Percentiles rank a stretch among this genome's conserved stretches.
These are phyloP conservation scores for Tremella mesenterica DNA, from an alignment of 768 basidiomycete genomes.

Conservation along the genomic window DNA sequence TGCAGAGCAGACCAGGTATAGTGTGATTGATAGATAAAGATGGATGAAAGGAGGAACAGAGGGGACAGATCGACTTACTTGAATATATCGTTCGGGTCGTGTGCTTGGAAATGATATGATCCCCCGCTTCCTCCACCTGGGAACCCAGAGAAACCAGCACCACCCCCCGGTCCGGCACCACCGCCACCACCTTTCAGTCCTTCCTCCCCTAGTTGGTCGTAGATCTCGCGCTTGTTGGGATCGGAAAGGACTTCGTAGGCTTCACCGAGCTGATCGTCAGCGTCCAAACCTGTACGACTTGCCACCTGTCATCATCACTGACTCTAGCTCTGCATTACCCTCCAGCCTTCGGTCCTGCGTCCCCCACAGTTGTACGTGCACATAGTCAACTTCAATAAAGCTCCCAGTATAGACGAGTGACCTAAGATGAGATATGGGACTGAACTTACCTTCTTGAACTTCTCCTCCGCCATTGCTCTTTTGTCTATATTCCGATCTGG, in stretches of 20 bases:
- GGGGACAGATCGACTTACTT: too few relatives aligned
- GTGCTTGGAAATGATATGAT: constrained; percentile 54
- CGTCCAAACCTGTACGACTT: neutral
- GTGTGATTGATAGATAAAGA: neutral
- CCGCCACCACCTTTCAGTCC: constrained; percentile 66
- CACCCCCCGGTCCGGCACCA: constrained; percentile 30
- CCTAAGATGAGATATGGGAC: neutral
- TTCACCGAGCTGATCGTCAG: constrained; percentile 63
- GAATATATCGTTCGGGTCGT: constrained; percentile 81
- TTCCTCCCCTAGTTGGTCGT: constrained; percentile 92
- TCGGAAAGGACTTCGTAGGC: constrained; percentile 93
- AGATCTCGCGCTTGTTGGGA: constrained; percentile 48
- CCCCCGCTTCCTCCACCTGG: constrained; percentile 43
- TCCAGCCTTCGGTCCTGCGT: too few relatives aligned
- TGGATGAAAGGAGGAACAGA: too few relatives aligned
- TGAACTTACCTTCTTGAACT: constrained; percentile 75
- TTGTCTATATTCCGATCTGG: constrained; percentile 59
- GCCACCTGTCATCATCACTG: too few relatives aligned
- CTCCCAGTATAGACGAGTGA: too few relatives aligned
- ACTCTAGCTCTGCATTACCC: too few relatives aligned
- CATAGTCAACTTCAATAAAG: too few relatives aligned
- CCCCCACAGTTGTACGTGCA: too few relatives aligned
- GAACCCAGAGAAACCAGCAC: constrained; percentile 48
- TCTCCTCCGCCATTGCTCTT: constrained; percentile 72
- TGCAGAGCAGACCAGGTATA: too few relatives aligned